A percentile compares a stretch with the other conserved stretches of the same genome.
Conservation (phyloP, 306 rosid species). For the Prunus persica region DNA sequence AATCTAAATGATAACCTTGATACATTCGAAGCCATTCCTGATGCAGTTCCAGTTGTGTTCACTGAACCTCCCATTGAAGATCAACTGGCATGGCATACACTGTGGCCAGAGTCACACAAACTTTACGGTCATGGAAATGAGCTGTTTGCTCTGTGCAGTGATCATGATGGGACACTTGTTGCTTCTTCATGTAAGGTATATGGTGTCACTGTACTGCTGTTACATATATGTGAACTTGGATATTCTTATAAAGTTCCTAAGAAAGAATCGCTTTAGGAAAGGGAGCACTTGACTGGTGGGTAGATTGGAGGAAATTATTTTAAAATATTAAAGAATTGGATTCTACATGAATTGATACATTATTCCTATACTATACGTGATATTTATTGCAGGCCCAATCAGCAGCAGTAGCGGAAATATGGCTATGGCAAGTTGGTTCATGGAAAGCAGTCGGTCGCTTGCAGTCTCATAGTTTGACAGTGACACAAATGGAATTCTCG, state of each 20-base stretch:
- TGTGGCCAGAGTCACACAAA: constrained; percentile 98
- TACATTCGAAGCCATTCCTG: constrained; percentile 84
- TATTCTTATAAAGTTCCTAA: neutral
- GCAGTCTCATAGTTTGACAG: constrained; percentile 88
- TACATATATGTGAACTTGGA: constrained; percentile 3
- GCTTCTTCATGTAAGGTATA: constrained; percentile 97
- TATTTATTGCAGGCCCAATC: constrained; percentile 73
- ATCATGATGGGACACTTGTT: constrained; percentile 78
- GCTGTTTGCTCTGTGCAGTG: constrained; percentile 80
- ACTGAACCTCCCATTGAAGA: constrained; percentile 96
- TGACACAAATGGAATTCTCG: constrained; percentile 89
- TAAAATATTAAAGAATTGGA: neutral
- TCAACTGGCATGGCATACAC: constrained; percentile 94
- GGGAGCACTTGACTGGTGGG: neutral
- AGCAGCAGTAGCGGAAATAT: constrained; percentile 72
- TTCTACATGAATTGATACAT: constrained; percentile 2
- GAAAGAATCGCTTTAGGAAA: neutral
- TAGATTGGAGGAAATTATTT: neutral
- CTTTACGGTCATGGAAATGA: constrained; percentile 99
- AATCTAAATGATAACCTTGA: constrained; percentile 61
- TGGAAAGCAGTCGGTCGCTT: constrained; percentile 85
- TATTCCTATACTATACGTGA: neutral
- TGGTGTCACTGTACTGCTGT: constrained; percentile 9
- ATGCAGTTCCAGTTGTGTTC: constrained; percentile 78
- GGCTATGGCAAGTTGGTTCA: constrained; percentile 96